Evolutionary conservation across 306 rosid genomes (phyloP).

Genomic region (Vigna radiata): DNA sequence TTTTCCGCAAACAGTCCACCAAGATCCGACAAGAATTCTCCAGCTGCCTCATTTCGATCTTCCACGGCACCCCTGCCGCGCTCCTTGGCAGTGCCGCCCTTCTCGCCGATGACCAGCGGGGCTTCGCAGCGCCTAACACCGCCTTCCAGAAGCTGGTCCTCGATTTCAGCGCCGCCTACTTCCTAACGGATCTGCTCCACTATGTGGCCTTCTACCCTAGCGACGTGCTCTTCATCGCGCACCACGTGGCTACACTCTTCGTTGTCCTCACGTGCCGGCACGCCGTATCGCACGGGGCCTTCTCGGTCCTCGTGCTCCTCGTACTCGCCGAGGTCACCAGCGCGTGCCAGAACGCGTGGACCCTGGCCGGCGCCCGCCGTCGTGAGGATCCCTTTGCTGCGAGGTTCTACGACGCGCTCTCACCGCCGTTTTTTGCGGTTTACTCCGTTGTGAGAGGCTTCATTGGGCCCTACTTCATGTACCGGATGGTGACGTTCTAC

Average conservation of each 20-base stretch:
- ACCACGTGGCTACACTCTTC: constrained; percentile 88
- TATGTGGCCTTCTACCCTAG: constrained; percentile 68
- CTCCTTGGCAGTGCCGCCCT: constrained; percentile 59
- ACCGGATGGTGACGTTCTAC: constrained; percentile 62
- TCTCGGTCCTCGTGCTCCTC: constrained; percentile 65
- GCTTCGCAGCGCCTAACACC: constrained; percentile 70
- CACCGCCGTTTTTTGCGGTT: constrained; percentile 68
- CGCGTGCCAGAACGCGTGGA: constrained; percentile 86
- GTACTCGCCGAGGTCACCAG: constrained; percentile 87
- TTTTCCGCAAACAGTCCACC: constrained; percentile 71
- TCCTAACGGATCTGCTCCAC: constrained; percentile 80
- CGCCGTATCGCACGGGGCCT: constrained; percentile 73
- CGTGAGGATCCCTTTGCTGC: constrained; percentile 62
- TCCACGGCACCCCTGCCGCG: constrained; percentile 90
- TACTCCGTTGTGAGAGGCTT: constrained; percentile 73
- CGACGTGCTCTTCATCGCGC: constrained; percentile 86
- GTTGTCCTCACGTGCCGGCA: constrained; percentile 87
- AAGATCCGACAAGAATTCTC: constrained; percentile 87
- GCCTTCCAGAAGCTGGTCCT: constrained; percentile 63
- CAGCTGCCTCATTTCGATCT: constrained; percentile 76
- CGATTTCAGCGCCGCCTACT: constrained; percentile 90
- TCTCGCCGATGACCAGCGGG: constrained; percentile 49
- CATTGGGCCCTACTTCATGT: constrained; percentile 74
- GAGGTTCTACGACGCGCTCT: constrained; percentile 52
- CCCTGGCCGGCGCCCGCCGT: constrained; percentile 64